Evolutionary conservation across 129 eudicot genomes (phyloP).

Genomic region (Flaveria ramosissima): DNA sequence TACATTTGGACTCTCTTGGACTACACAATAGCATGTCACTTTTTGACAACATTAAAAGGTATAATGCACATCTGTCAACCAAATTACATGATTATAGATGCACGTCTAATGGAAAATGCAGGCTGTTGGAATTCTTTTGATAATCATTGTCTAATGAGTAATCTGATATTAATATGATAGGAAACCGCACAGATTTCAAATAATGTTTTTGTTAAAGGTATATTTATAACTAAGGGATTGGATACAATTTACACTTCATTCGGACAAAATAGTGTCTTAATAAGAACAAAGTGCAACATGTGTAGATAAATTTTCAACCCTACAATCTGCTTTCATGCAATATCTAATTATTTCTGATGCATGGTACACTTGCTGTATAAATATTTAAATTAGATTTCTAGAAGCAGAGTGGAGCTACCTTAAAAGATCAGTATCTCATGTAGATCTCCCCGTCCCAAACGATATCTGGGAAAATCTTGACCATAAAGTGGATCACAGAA

Average conservation of each 20-base stretch:
- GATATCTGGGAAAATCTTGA: constrained; percentile 61
- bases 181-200: too few relatives aligned
- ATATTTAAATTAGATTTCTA: constrained; percentile 52
- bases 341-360: not conserved
- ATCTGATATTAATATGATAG: too few relatives aligned
- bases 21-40: constrained; percentile 57
- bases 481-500: constrained; percentile 46
- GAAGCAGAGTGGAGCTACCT: constrained; percentile 70
- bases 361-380: not conserved
- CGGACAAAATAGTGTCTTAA: too few relatives aligned
- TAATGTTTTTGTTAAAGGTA: not conserved
- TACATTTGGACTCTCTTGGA: constrained; percentile 91
- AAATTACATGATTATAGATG: not conserved
- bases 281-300: not conserved
- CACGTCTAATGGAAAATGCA: not conserved
- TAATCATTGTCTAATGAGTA: too few relatives aligned
- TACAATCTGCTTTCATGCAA: not conserved
- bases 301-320: not conserved
- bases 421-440: constrained; percentile 41
- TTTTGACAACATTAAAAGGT: constrained; percentile 67
- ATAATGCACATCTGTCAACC: not conserved
- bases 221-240: not conserved
- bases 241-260: too few relatives aligned
- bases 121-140: too few relatives aligned
- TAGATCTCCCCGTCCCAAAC: constrained; percentile 46